These are phyloP conservation scores for Arthroderma sp. DNA, from an alignment of 2,329 filamentous ascomycete genomes.

Conservation along the genomic window DNA sequence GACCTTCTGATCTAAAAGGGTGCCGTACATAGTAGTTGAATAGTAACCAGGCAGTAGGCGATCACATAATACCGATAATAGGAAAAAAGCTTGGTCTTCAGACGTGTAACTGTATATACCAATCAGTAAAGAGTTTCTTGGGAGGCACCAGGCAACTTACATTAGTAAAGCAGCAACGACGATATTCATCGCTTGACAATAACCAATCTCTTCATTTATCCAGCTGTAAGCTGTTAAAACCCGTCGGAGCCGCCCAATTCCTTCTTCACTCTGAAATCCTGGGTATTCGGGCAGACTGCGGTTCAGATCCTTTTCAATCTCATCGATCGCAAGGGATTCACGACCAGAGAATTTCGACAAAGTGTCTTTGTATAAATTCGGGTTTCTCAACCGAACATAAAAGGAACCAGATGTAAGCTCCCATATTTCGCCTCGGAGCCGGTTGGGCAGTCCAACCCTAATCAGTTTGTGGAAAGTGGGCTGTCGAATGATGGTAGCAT, in stretches of 20 bases:
- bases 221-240: constrained; percentile 96
- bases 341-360: constrained; percentile 69
- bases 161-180: constrained; percentile 95
- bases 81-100: constrained; percentile 86
- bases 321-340: constrained; percentile 89
- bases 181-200: constrained; percentile 99
- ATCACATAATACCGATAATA: constrained; percentile 83
- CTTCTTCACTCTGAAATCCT: constrained; percentile 91
- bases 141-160: constrained; percentile 28
- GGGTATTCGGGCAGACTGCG: constrained; percentile 93
- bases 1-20: constrained; percentile 86
- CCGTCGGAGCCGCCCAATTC: constrained; percentile 74
- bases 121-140: constrained; percentile 15
- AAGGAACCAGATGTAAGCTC: constrained; percentile 86
- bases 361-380: constrained; percentile 71
- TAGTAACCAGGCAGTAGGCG: constrained; percentile 92
- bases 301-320: constrained; percentile 98
- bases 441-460: constrained; percentile 84
- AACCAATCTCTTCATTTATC: constrained; percentile 89
- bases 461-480: constrained; percentile 97
- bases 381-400: constrained; percentile 75
- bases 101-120: constrained; percentile 62
- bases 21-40: constrained; percentile 98
- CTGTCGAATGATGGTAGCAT: constrained; percentile 81
- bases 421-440: constrained; percentile 88